These are phyloP conservation scores for Botrytis deweyae DNA, from an alignment of 2,329 filamentous ascomycete genomes.

Conservation along the genomic window DNA sequence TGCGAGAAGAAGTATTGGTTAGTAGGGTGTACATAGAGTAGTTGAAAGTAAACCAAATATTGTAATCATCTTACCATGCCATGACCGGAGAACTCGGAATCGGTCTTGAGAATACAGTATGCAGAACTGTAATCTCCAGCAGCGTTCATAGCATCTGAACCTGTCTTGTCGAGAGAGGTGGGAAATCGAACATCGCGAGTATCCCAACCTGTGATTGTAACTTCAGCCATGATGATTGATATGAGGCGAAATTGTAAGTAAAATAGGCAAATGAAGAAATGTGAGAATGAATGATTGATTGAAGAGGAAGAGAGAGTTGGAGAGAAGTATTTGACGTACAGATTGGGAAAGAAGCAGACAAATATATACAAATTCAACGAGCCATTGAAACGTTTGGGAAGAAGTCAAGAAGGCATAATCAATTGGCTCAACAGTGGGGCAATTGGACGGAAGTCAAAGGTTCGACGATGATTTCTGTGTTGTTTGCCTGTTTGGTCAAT, in stretches of 20 bases:
- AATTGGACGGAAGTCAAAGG: neutral
- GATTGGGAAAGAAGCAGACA: neutral
- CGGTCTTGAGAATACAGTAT: slow-evolving; percentile 89
- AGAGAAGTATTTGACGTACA: no score
- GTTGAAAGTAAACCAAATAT: neutral
- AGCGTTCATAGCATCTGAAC: slow-evolving; percentile 94
- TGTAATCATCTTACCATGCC: slow-evolving; percentile 61
- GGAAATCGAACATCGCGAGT: slow-evolving; percentile 76
- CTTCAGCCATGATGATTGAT: slow-evolving; percentile 48
- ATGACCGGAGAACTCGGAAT: slow-evolving; percentile 69
- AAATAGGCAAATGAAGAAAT: neutral
- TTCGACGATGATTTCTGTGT: slow-evolving; percentile 5
- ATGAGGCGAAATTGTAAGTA: neutral
- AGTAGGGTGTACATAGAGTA: neutral
- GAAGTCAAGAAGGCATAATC: neutral
- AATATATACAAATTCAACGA: slow-evolving; percentile 5
- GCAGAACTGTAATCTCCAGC: slow-evolving; percentile 89
- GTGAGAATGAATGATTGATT: neutral
- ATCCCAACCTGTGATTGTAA: slow-evolving; percentile 70
- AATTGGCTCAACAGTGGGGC: slow-evolving; percentile 4
- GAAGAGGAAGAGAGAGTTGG: neutral
- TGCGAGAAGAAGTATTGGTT: slow-evolving; percentile 40
- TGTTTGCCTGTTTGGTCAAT: neutral
- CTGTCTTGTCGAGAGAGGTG: slow-evolving; percentile 95
- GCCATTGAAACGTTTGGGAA: neutral